Conservation (phyloP, 805 yeast species). For the Diddensiella santjacobensis region DNA sequence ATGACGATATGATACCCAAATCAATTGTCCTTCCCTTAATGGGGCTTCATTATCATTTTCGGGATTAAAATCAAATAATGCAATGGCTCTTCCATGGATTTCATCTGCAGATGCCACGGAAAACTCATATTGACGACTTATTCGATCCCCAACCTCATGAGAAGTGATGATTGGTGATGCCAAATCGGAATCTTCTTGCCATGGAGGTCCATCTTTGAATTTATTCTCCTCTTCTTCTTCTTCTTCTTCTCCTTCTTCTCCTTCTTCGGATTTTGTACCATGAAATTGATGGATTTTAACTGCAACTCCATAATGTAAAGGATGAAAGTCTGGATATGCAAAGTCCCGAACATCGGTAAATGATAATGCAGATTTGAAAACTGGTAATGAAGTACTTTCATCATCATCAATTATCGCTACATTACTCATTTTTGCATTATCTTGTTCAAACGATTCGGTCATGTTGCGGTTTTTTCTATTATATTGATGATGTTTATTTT, state of each 20-base stretch:
- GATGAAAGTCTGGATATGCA: slow-evolving; percentile 69
- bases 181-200: slow-evolving; percentile 35
- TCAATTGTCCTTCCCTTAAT: slow-evolving; percentile 72
- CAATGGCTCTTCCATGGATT: slow-evolving; percentile 67
- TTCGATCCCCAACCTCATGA: slow-evolving; percentile 24
- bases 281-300: slow-evolving; percentile 18
- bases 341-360: slow-evolving; percentile 66
- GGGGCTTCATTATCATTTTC: slow-evolving; percentile 92
- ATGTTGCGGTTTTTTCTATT: no score
- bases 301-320: slow-evolving; percentile 62
- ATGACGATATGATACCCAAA: slow-evolving; percentile 84
- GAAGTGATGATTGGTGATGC: slow-evolving; percentile 27
- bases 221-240: slow-evolving; percentile 26
- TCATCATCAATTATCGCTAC: no score
- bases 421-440: no score
- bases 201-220: slow-evolving; percentile 36
- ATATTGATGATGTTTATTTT: no score
- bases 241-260: slow-evolving; percentile 16
- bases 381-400: no score
- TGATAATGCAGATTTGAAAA: slow-evolving; percentile 34
- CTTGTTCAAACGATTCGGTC: no score
- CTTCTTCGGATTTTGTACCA: slow-evolving; percentile 12
- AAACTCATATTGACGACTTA: slow-evolving; percentile 25
- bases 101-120: slow-evolving; percentile 36
- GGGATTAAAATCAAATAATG: slow-evolving; percentile 83